Percentiles rank a stretch among this genome's conserved stretches.
Conservation (phyloP, 2,329 filamentous ascomycete genomes). For the Bimuria novae-zelandiae region DNA sequence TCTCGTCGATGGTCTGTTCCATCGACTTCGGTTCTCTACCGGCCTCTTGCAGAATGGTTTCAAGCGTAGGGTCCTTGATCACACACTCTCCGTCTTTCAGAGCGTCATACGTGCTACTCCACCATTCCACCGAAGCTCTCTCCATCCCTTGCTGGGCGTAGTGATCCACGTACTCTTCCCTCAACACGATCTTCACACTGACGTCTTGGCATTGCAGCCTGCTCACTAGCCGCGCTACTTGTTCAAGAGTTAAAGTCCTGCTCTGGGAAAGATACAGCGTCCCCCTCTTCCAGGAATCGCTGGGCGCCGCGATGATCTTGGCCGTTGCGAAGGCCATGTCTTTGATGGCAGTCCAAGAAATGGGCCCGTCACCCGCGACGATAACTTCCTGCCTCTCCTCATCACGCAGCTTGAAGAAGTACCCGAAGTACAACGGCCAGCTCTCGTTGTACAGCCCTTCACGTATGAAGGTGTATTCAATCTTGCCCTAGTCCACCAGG, state of each 20-base stretch:
- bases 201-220: slow-evolving; percentile 34
- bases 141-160: slow-evolving; percentile 47
- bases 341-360: slow-evolving; percentile 51
- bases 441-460: slow-evolving; percentile 54
- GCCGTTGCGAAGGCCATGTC: slow-evolving; percentile 53
- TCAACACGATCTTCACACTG: slow-evolving; percentile 42
- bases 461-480: slow-evolving; percentile 46
- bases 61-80: slow-evolving; percentile 49
- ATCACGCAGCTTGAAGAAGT: slow-evolving; percentile 42
- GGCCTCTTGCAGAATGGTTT: slow-evolving; percentile 43
- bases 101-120: slow-evolving; percentile 53
- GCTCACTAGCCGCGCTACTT: slow-evolving; percentile 40
- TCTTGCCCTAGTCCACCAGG: slow-evolving; percentile 24
- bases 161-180: slow-evolving; percentile 48
- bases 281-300: slow-evolving; percentile 40
- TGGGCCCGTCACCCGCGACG: slow-evolving; percentile 48
- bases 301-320: slow-evolving; percentile 40
- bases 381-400: slow-evolving; percentile 46
- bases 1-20: slow-evolving; percentile 48
- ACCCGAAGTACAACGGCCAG: slow-evolving; percentile 55
- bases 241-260: slow-evolving; percentile 28
- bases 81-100: slow-evolving; percentile 49
- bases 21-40: slow-evolving; percentile 44
- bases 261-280: slow-evolving; percentile 47
- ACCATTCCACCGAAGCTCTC: slow-evolving; percentile 50